Evolutionary conservation across 2,329 filamentous ascomycete species (phyloP).

Genomic region (Epichloe bromicola): DNA sequence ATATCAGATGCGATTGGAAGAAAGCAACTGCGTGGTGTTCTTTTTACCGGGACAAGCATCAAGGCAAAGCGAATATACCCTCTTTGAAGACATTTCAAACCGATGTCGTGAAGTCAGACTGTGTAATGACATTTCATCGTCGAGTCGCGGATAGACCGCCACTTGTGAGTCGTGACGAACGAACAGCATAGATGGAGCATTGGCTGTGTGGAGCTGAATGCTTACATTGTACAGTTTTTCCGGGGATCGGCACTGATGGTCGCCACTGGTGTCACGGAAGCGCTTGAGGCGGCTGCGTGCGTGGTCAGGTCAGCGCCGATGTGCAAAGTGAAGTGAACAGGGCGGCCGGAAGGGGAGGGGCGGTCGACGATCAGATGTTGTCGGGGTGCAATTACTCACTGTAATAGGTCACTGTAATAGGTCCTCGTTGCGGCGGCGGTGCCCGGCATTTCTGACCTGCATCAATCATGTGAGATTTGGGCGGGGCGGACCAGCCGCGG

Average conservation of each 20-base stretch:
- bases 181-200: no score
- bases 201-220: no score
- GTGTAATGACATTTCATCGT: no score
- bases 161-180: no score
- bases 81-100: not conserved
- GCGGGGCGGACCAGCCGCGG: no score
- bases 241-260: not conserved
- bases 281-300: not conserved
- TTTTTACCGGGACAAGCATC: not conserved
- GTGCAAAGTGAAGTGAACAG: not conserved
- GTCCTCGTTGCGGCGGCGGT: no score
- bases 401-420: no score
- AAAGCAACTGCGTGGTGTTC: not conserved
- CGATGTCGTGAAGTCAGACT: not conserved
- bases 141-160: no score
- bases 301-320: no score
- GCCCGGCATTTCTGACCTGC: no score
- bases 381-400: no score
- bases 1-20: not conserved
- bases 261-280: not conserved
- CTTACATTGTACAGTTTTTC: not conserved
- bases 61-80: not conserved
- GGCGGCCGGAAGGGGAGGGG: not conserved
- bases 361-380: not conserved
- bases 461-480: no score